A percentile compares a stretch with the other conserved stretches of the same genome.
Conservation (phyloP, 805 yeast species). For the Starmerella scarabaei region DNA sequence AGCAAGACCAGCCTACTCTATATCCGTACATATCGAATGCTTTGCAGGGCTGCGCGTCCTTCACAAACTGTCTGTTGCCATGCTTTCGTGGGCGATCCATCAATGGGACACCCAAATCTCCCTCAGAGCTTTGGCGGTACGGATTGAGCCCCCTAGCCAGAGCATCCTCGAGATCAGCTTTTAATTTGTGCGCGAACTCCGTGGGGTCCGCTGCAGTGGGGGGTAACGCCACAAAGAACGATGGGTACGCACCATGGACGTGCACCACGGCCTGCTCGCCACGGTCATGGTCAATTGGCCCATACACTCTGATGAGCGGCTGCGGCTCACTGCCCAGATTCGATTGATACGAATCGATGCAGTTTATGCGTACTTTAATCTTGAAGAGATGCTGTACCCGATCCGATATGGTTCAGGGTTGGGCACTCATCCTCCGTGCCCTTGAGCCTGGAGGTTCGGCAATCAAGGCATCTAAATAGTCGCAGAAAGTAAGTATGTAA, state of each 20-base stretch:
- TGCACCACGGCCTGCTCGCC: conserved; percentile 55
- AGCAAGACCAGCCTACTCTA: conserved; percentile 48
- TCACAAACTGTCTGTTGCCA: too few relatives aligned
- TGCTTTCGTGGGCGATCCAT: conserved; percentile 4
- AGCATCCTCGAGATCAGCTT: conserved; percentile 21
- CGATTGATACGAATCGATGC: conserved; percentile 25
- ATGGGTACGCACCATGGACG: conserved; percentile 76
- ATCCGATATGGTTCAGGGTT: too few relatives aligned
- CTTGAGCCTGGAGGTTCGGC: too few relatives aligned
- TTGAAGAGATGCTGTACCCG: too few relatives aligned
- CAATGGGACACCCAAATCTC: neutral
- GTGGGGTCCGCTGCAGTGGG: conserved; percentile 4
- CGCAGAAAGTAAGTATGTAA: too few relatives aligned
- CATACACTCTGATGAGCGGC: conserved; percentile 70
- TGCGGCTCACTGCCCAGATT: conserved; percentile 28
- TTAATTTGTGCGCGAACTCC: conserved; percentile 16
- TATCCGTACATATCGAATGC: conserved; percentile 81
- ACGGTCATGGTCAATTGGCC: conserved; percentile 37
- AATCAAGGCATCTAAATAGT: too few relatives aligned
- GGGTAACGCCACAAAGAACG: conserved; percentile 42
- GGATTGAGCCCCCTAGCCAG: conserved; percentile 21
- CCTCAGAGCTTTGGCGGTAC: conserved; percentile 8
- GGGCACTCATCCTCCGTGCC: too few relatives aligned
- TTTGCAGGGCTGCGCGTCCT: conserved; percentile 38
- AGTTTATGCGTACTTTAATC: conserved; percentile 23